Evolutionary conservation across 2,329 filamentous ascomycete genomes (phyloP).

Genomic region (Xylariales sp.): DNA sequence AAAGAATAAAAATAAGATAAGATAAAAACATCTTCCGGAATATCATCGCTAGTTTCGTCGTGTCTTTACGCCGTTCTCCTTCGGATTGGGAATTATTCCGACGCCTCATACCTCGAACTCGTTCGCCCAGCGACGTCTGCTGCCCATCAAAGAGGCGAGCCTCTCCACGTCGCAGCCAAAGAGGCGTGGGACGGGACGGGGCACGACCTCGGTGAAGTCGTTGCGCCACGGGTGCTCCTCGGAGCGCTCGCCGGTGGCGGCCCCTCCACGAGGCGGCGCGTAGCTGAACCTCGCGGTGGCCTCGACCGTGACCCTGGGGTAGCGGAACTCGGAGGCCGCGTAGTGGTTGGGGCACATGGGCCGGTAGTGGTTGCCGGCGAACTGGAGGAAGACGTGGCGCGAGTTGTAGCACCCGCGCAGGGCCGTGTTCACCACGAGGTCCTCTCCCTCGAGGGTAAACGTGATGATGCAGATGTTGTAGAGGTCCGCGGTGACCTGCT

Average conservation of each 20-base stretch:
- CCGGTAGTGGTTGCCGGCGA: slow-evolving; percentile 21
- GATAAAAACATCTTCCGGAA: too few relatives aligned
- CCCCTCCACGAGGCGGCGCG: slow-evolving; percentile 17
- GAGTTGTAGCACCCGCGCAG: slow-evolving; percentile 26
- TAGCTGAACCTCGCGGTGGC: slow-evolving; percentile 14
- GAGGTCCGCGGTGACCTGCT: slow-evolving; percentile 27
- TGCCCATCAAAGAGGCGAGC: slow-evolving; percentile 8
- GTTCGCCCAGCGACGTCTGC: too few relatives aligned
- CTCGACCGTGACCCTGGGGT: slow-evolving; percentile 22
- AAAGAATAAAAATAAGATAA: too few relatives aligned
- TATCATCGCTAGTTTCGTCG: too few relatives aligned
- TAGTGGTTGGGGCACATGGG: slow-evolving; percentile 27
- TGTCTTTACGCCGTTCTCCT: too few relatives aligned
- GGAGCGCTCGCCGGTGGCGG: slow-evolving; percentile 7
- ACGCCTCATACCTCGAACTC: too few relatives aligned
- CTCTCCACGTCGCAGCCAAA: slow-evolving; percentile 13
- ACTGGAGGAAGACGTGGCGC: slow-evolving; percentile 27
- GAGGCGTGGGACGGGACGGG: slow-evolving; percentile 13
- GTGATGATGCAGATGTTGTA: slow-evolving; percentile 27
- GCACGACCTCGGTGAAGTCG: slow-evolving; percentile 17
- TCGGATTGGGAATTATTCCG: too few relatives aligned
- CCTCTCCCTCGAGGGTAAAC: slow-evolving; percentile 18
- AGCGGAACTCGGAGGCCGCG: slow-evolving; percentile 25
- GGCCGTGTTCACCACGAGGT: slow-evolving; percentile 18
- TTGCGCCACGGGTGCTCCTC: slow-evolving; percentile 19